A percentile compares a stretch with the other conserved stretches of the same genome.
phyloP scores from a whole-genome alignment of 805 yeast genomes.

The Schizosaccharomyces pombe region ASM294v3 CU329670.1:582501-583000 shows the following conservation, averaged over 20 bases:
- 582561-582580: neutral
- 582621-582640: neutral
- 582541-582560: neutral
- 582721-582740: neutral
- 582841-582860: neutral
- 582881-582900: neutral
- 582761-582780: neutral
- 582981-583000: neutral
- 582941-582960: neutral
- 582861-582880: neutral
- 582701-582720: neutral
- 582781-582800: neutral
- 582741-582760: neutral
- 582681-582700: slow-evolving; percentile 2
- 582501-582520: neutral
- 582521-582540: neutral
- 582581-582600: neutral
- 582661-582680: neutral
- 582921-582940: neutral
- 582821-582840: neutral
- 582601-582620: neutral
- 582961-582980: neutral
- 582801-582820: neutral
- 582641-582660: neutral
- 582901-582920: neutral